Evolutionary conservation across 2,329 filamentous ascomycete genomes (phyloP), one percentile per base, ranked within the genome.

Genomic region (Curvularia eragrostidis): DNA sequence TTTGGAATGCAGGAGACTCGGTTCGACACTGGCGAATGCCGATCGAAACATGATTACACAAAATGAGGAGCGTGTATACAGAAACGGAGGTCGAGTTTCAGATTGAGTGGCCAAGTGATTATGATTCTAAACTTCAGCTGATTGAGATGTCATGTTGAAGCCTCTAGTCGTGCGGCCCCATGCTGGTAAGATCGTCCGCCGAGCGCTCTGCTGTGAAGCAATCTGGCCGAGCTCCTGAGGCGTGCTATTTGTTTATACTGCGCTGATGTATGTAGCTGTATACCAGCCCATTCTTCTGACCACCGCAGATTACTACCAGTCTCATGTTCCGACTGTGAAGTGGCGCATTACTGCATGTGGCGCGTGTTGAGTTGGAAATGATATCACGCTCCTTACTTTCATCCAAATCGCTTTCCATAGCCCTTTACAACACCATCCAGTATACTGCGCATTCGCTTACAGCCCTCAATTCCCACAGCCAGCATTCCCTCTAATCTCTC

Each of bases 391-490:
- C 12, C 15, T 2, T 34, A 15, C 7, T 21, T 52, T 68, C 67
- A 69, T 8, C 65, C 66, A 62, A 74, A 76, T 42, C 68, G 62
- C 62, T 75, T 75, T 19, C 74, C 74, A 52, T 74, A 74, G 1
- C 66, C 71, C 52, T 75, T 75, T 0, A 98, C 88, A 13, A 96
- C 89, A 6, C 83, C 82, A 75, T 98, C 93, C 69, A 99, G 74
- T 48, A 97, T 89, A 65, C 87, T 84, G 63, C 91, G 85, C 38
- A 98, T 88, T 74, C 93, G 89, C 78, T 89, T 92, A 77, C 94
- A 98, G 5, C 93, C 95, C 74, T 97, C 93, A 48, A 97, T 87
- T 0, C 90, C 94, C 1, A 97, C 92, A 0, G 91, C 92, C 67
- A 99, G 80, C 93, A 99, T 96, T 1, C 91, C 91, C 79, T 99